A percentile compares a stretch with the other conserved stretches of the same genome.
Conservation (phyloP, 805 yeast genomes). For the Kodamaea kaohsiungensis region DNA sequence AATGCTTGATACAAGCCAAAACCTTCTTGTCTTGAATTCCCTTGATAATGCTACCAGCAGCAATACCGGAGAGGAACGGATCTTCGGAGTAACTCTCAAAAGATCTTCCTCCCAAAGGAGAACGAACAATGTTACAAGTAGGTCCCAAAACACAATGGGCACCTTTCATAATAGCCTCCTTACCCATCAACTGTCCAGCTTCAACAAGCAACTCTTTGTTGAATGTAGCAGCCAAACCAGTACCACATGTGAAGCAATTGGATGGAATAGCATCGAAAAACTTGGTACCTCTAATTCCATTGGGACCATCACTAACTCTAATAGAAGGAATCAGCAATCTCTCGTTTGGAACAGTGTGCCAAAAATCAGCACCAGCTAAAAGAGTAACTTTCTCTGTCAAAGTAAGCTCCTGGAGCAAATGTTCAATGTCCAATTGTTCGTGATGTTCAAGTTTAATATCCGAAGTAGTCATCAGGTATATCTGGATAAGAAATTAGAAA, state of each 20-base stretch:
- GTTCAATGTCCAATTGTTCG: conserved; percentile 24
- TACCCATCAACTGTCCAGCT: conserved; percentile 55
- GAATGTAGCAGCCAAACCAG: conserved; percentile 59
- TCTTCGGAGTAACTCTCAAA: conserved; percentile 66
- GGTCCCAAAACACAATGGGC: conserved; percentile 54
- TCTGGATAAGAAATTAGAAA: background rate
- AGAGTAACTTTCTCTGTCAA: conserved; percentile 36
- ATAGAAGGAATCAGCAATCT: conserved; percentile 17
- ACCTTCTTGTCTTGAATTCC: conserved; percentile 56
- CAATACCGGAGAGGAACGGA: conserved; percentile 49
- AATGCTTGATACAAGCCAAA: conserved; percentile 62
- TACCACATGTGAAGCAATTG: conserved; percentile 62
- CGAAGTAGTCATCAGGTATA: background rate
- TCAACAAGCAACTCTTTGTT: conserved; percentile 47
- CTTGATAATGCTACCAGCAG: conserved; percentile 50
- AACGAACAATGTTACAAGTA: conserved; percentile 51
- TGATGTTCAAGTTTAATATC: background rate
- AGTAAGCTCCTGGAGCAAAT: conserved; percentile 30
- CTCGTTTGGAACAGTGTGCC: conserved; percentile 16
- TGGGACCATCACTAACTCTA: conserved; percentile 54
- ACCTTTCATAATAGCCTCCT: conserved; percentile 54
- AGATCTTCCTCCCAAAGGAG: conserved; percentile 62
- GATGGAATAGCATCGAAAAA: conserved; percentile 54
- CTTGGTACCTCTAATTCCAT: conserved; percentile 60
- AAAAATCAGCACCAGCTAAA: conserved; percentile 31